These are phyloP conservation scores for Botrytis squamosa DNA, from an alignment of 2,329 filamentous ascomycete species.

Conservation along the genomic window DNA sequence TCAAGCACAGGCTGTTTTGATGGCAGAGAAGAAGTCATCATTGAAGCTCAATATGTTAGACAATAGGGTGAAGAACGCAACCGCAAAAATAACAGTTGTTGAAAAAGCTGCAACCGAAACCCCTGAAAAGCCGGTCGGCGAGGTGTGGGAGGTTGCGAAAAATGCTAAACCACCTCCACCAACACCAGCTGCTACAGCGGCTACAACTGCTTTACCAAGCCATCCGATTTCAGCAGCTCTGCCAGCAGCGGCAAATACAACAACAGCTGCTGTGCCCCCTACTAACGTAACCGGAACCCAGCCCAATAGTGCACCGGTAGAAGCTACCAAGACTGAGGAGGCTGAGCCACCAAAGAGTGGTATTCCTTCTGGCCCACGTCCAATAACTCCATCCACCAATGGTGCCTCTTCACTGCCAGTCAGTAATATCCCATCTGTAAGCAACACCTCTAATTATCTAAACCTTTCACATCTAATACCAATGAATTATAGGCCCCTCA, in stretches of 20 bases:
- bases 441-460: slow-evolving; percentile 16
- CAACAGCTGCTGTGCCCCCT: not conserved
- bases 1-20: slow-evolving; percentile 57
- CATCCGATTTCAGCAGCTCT: not conserved
- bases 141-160: slow-evolving; percentile 85
- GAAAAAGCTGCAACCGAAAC: slow-evolving; percentile 82
- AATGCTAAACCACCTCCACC: slow-evolving; percentile 51
- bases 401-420: slow-evolving; percentile 27
- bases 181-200: slow-evolving; percentile 24
- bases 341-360: slow-evolving; percentile 24
- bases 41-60: slow-evolving; percentile 78
- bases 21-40: slow-evolving; percentile 72
- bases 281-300: slow-evolving; percentile 18
- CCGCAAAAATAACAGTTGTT: slow-evolving; percentile 74
- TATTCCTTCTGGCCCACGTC: slow-evolving; percentile 20
- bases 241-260: not conserved
- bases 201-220: slow-evolving; percentile 19
- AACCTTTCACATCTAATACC: slow-evolving; percentile 4
- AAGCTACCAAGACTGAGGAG: slow-evolving; percentile 26
- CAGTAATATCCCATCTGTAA: slow-evolving; percentile 36
- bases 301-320: slow-evolving; percentile 28
- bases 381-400: slow-evolving; percentile 26
- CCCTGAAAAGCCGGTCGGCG: slow-evolving; percentile 75
- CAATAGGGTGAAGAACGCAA: slow-evolving; percentile 61
- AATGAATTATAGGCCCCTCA: slow-evolving; percentile 29